Percentiles rank a stretch among this genome's conserved stretches.
These are phyloP conservation scores for Carex scoparia DNA, from an alignment of 176 grass and related monocot genomes.

Conservation along the genomic window DNA sequence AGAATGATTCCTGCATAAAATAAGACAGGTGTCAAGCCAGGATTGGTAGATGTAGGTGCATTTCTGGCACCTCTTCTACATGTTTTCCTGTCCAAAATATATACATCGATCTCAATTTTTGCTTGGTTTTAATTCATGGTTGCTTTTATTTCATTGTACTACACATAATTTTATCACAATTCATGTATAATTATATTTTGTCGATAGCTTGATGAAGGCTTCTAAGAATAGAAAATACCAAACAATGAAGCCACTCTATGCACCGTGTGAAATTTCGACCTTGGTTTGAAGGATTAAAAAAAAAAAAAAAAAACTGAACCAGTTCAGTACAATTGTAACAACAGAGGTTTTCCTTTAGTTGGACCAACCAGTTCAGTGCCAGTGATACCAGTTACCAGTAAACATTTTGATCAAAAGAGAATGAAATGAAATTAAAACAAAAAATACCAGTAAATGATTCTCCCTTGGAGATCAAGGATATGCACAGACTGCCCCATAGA, in stretches of 20 bases:
- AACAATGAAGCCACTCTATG: too few relatives aligned
- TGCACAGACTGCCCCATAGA: slow-evolving; percentile 86
- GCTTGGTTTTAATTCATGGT: neutral
- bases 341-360: neutral
- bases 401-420: too few relatives aligned
- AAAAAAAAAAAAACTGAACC: neutral
- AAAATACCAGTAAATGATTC: slow-evolving; percentile 90
- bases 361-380: neutral
- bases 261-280: too few relatives aligned
- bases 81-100: neutral
- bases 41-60: neutral
- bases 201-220: too few relatives aligned
- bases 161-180: too few relatives aligned
- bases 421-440: neutral
- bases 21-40: neutral
- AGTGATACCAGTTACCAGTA: neutral
- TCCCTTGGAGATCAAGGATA: slow-evolving; percentile 73
- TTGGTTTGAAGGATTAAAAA: too few relatives aligned
- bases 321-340: neutral
- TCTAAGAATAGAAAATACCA: too few relatives aligned
- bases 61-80: neutral
- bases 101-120: neutral
- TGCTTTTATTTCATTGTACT: neutral
- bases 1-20: slow-evolving; percentile 66
- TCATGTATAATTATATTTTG: too few relatives aligned